These are phyloP conservation scores for Lachancea sp. DNA, from an alignment of 805 yeast genomes.

Conservation along the genomic window DNA sequence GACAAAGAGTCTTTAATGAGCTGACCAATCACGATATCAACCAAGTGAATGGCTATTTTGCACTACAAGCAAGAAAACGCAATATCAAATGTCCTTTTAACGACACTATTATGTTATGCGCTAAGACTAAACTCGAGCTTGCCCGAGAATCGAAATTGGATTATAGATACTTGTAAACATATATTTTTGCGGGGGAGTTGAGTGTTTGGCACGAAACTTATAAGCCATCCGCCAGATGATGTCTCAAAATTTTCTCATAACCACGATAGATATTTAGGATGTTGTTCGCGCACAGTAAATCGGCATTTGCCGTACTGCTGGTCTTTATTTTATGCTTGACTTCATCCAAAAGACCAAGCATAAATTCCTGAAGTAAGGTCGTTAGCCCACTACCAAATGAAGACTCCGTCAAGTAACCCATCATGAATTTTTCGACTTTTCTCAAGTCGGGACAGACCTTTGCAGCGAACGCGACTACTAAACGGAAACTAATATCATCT, in stretches of 20 bases:
- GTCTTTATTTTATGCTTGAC: neutral
- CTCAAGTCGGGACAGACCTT: conserved; percentile 24
- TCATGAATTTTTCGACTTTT: conserved; percentile 23
- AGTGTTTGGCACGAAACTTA: neutral
- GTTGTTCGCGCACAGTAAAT: conserved; percentile 13
- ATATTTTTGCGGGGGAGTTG: neutral
- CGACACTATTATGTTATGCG: conserved; percentile 39
- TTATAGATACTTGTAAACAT: conserved; percentile 18
- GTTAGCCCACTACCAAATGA: conserved; percentile 18
- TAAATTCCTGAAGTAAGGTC: conserved; percentile 2
- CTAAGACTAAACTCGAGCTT: conserved; percentile 32
- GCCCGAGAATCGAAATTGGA: conserved; percentile 18
- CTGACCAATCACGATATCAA: conserved; percentile 44
- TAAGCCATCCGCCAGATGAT: conserved; percentile 9
- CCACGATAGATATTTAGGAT: conserved; percentile 17
- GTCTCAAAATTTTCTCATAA: conserved; percentile 17
- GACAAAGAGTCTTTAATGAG: conserved; percentile 32
- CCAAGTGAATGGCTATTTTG: conserved; percentile 63
- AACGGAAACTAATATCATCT: conserved; percentile 58
- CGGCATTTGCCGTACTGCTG: neutral
- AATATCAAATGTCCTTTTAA: conserved; percentile 43
- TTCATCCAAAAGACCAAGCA: neutral
- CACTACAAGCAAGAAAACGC: conserved; percentile 40
- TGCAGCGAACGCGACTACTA: conserved; percentile 67
- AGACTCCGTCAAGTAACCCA: conserved; percentile 27